Percentiles rank a stretch among this genome's conserved stretches.
These are phyloP conservation scores for Nicotiana paniculata DNA, from an alignment of 257 asterid species.

Conservation along the genomic window DNA sequence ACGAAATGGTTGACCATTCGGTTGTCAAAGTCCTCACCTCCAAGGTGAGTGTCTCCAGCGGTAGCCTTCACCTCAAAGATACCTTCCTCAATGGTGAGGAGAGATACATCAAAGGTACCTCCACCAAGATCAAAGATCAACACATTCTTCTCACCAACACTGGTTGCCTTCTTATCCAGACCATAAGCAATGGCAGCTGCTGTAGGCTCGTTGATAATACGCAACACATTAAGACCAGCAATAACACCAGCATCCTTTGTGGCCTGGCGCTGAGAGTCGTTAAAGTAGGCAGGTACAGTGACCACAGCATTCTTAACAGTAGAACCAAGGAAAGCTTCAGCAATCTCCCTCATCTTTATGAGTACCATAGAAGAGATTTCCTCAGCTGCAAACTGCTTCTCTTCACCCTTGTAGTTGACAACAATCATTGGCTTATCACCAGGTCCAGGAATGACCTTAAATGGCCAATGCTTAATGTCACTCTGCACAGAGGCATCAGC, in stretches of 20 bases:
- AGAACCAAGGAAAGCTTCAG: conserved; percentile 8
- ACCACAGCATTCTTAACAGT: conserved; percentile 10
- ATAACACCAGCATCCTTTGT: conserved; percentile 7
- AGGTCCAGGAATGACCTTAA: conserved; percentile 1
- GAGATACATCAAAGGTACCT: conserved; percentile 27
- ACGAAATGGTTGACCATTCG: conserved; percentile 7
- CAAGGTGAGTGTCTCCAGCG: conserved; percentile 45
- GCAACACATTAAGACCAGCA: conserved; percentile 4
- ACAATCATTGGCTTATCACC: conserved; percentile 8
- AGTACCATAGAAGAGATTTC: conserved; percentile 4
- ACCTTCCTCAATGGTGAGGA: conserved; percentile 55
- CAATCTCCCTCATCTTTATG: conserved; percentile 8
- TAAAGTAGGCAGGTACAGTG: neutral
- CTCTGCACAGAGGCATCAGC: neutral
- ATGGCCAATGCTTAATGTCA: conserved; percentile 6
- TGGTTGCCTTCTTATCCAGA: neutral
- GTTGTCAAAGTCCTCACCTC: conserved; percentile 10
- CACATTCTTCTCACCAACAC: conserved; percentile 10
- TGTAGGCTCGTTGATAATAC: conserved; percentile 8
- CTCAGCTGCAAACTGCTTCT: conserved; percentile 2
- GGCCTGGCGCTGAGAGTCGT: conserved; percentile 7
- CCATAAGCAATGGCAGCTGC: conserved; percentile 11
- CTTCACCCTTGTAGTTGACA: conserved; percentile 11
- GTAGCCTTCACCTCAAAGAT: conserved; percentile 61
- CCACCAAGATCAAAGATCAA: conserved; percentile 12